Evolutionary conservation across 257 asterid genomes (phyloP).

Genomic region (Mitragyna speciosa): DNA sequence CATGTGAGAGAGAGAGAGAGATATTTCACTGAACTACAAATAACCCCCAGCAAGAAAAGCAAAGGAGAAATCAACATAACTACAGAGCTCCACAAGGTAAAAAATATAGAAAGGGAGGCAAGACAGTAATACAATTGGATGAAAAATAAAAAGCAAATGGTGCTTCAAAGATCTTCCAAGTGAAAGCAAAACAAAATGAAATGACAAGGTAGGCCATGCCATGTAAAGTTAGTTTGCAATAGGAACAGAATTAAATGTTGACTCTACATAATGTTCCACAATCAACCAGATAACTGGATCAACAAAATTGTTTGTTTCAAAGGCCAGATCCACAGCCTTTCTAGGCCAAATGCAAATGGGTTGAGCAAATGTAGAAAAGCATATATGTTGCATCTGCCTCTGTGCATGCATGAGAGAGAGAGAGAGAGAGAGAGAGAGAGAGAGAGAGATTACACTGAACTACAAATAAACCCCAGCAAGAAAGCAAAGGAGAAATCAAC

Average conservation of each 20-base stretch:
- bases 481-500: not conserved
- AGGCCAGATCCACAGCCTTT: not conserved
- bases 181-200: not conserved
- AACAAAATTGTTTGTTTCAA: not conserved
- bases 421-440: not conserved
- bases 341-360: not conserved
- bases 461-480: not conserved
- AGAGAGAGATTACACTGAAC: constrained; percentile 4
- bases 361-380: not conserved
- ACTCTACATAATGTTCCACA: not conserved
- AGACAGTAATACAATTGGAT: not conserved
- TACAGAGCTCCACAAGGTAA: not conserved
- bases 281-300: constrained; percentile 15
- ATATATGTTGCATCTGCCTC: too few species aligned
- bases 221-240: not conserved
- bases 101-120: not conserved
- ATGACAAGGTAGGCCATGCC: too few species aligned
- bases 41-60: not conserved
- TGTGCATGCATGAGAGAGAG: too few species aligned
- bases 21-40: constrained; percentile 4
- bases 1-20: not conserved
- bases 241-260: not conserved
- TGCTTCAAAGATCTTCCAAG: not conserved
- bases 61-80: not conserved
- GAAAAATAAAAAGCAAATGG: not conserved